Evolutionary conservation across 768 basidiomycete genomes (phyloP), one percentile per base, ranked within the genome.

Genomic region (Macrolepiota fuliginosa): DNA sequence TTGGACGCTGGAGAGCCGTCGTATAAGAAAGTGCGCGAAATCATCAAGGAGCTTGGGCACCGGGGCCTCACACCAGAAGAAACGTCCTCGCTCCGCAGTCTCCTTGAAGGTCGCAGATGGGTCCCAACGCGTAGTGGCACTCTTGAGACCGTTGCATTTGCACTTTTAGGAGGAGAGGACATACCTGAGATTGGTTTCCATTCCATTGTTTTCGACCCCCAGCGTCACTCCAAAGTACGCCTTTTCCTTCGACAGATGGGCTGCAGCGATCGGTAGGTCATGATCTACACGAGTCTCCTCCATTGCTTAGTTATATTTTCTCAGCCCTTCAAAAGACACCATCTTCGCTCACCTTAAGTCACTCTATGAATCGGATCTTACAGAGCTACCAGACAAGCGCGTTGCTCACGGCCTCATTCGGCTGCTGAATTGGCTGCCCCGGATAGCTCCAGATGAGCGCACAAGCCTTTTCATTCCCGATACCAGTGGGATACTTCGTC

Each of bases 401-500:
- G 22, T 32, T 25, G 49, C n/a, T 24, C 17, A 29, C 7, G 54
- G 54, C 32, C 11, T 47, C 32, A 37, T 61, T 49, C 42, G 37
- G 25, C 35, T 61, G 1, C 35, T 61, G 3, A 29, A 42, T 13
- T 61, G 60, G 60, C 47, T 61, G 4, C 45, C 53, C 17, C 53
- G 15, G 2, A 37, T 66, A 4, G 42, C 42, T 0, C 66, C 71
- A 3, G 51, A 65, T 0, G 62, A 74, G 22, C 73, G 69, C 10
- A 63, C 58, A 3, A 65, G 59, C 35, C 58, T 82, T 15, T 61
- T 77, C 11, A 67, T 81, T 29, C 81, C 80, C 1, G 77, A 78
- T 52, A 64, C 13, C 3, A 54, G 61, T 1, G 55, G 61, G 35
- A 55, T 29, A 0, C 69, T 79, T 15, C 74, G 69, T 0, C 72